Conservation (phyloP, 441 rosid genomes). For the Isatis lusitanica region DNA sequence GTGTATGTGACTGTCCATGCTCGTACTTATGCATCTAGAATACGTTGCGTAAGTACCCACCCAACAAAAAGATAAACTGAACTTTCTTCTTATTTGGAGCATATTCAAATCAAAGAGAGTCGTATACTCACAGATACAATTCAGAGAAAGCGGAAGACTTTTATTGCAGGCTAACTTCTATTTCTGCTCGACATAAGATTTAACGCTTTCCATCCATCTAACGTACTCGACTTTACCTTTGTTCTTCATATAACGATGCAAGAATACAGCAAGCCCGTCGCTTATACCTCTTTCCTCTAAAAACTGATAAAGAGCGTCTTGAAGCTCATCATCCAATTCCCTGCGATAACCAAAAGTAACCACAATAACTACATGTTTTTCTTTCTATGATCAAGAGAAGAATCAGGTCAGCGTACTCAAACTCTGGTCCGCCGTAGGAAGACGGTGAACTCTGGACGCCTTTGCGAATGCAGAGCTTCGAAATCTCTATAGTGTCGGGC, state of each 20-base stretch:
- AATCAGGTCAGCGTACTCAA: constrained; percentile 51
- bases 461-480: constrained; percentile 48
- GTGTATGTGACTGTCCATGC: not conserved
- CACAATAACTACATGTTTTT: not conserved
- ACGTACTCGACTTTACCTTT: constrained; percentile 59
- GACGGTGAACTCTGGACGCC: constrained; percentile 27
- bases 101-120: not conserved
- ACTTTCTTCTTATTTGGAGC: not conserved
- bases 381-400: not conserved
- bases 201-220: constrained; percentile 71
- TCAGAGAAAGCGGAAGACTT: not conserved
- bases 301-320: constrained; percentile 60
- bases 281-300: constrained; percentile 66
- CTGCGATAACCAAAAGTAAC: constrained; percentile 45
- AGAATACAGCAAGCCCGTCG: constrained; percentile 66
- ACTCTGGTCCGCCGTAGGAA: constrained; percentile 63
- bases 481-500: constrained; percentile 68
- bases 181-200: constrained; percentile 59
- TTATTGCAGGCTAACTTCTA: constrained; percentile 28
- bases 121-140: constrained; percentile 13
- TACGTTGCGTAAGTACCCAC: not conserved
- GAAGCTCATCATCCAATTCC: constrained; percentile 80
- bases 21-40: not conserved
- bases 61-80: not conserved
- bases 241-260: constrained; percentile 73